Base-by-base conservation (phyloP, 2,329 filamentous ascomycete species). In the Neoarthrinium moseri region DNA sequence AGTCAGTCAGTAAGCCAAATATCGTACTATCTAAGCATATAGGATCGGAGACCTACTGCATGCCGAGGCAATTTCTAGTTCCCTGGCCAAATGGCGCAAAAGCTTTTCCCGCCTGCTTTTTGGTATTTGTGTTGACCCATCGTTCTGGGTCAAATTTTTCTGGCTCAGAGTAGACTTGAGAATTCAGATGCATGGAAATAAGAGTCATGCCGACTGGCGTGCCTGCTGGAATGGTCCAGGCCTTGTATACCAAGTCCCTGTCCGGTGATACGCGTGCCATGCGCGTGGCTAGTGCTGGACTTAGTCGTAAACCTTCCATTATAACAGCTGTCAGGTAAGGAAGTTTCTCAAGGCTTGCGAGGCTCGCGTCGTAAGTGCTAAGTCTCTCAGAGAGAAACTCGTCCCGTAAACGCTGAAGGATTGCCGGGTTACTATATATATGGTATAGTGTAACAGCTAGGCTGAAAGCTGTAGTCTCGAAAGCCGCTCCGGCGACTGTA, bases 251-350 rank as follows among this genome's bases (percentile, higher is more conserved):
- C n/a, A 61, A 48, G 29, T 58, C 55, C 12, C 51, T 46, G 29
- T 57, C 48, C 2, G 68, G 69, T 1, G 71, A 68, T 6, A 71
- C 51, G 2, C 74, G 70, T 37, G 72, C 66, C 5, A 73, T 60
- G 1, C 69, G 57, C 26, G 71, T 63, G 7, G 63, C 65, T 11
- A 74, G 56, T 1, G 61, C 66, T 3, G 72, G 70, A 43, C 72
- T 65, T 3, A 76, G 51, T 6, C 75, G 66, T 56, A 76, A 59
- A 4, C 67, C 65, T 54, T 78, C 74, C 37, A 65, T 69, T 13
- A 78, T 60, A 3, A 71, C 64, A 3, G 72, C 69, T n/a, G 68
- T 64, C 20, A 77, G 61, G 50, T 73, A 75, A 1, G 64, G 61
- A 12, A 67, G 53, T 44, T 56, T 27, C 47, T 57, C 53, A 20